These are phyloP conservation scores for Cokeromyces recurvatus DNA, from an alignment of 371 early-diverging fungal genomes.

Conservation along the genomic window DNA sequence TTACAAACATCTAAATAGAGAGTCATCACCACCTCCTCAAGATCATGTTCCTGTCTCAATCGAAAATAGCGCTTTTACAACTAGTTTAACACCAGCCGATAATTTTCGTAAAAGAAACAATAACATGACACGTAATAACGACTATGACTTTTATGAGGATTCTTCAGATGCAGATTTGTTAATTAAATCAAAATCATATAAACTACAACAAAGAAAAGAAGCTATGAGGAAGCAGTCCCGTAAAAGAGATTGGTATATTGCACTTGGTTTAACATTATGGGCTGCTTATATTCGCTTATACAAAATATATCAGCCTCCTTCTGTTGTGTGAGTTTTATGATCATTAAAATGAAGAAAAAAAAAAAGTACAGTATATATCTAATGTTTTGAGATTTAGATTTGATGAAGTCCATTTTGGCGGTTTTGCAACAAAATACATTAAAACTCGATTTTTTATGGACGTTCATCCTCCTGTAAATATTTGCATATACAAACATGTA, in stretches of 20 bases:
- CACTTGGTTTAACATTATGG: constrained; percentile 29
- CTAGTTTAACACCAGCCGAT: constrained; percentile 3
- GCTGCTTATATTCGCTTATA: constrained; percentile 40
- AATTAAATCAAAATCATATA: constrained; percentile 19
- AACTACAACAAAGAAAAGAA: constrained; percentile 17
- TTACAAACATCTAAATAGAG: background rate
- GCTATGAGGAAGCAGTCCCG: constrained; percentile 10
- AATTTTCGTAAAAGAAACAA: constrained; percentile 16
- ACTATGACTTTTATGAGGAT: constrained; percentile 2
- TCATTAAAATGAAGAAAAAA: too few relatives aligned
- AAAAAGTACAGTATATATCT: background rate
- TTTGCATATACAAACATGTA: too few relatives aligned
- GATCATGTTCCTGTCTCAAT: constrained; percentile 21
- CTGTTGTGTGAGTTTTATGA: constrained; percentile 41
- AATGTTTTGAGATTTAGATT: constrained; percentile 33
- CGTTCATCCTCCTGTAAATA: constrained; percentile 58
- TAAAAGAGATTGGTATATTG: constrained; percentile 34
- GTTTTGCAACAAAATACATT: constrained; percentile 94
- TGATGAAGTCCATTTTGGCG: constrained; percentile 99
- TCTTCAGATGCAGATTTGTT: constrained; percentile 23
- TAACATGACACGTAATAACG: background rate
- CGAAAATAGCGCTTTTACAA: constrained; percentile 11
- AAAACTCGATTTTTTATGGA: constrained; percentile 94
- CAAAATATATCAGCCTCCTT: constrained; percentile 38
- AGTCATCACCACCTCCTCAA: background rate